A percentile compares a stretch with the other conserved stretches of the same genome.
Conservation (phyloP, 768 basidiomycete species). For the Mycena metata region DNA sequence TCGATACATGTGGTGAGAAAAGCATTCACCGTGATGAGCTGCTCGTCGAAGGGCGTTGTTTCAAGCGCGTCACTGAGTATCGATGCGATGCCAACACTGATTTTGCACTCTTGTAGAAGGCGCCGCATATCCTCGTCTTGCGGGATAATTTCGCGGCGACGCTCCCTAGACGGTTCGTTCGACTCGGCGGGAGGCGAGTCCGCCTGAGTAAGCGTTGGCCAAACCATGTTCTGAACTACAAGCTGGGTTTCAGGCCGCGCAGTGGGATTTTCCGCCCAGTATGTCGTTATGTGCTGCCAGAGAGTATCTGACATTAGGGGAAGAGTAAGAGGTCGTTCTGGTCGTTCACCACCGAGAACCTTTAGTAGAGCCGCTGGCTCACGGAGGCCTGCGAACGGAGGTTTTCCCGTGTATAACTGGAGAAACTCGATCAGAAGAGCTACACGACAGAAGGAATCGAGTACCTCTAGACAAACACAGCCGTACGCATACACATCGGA, state of each 20-base stretch:
- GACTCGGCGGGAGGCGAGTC: too few species aligned
- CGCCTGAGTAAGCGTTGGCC: neutral
- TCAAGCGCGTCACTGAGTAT: slow-evolving; percentile 79
- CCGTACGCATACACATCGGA: too few species aligned
- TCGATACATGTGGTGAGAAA: too few species aligned
- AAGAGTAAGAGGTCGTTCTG: neutral
- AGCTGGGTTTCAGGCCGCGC: neutral
- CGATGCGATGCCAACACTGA: slow-evolving; percentile 83
- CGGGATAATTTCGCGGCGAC: slow-evolving; percentile 62
- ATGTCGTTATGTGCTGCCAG: neutral
- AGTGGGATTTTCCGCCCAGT: neutral
- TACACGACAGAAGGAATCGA: too few species aligned
- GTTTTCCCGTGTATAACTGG: too few species aligned
- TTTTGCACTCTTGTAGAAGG: slow-evolving; percentile 86
- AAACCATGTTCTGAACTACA: neutral
- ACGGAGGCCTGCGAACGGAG: too few species aligned
- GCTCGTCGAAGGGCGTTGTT: slow-evolving; percentile 74
- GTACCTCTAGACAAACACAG: too few species aligned
- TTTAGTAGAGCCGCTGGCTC: neutral
- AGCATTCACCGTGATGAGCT: slow-evolving; percentile 73
- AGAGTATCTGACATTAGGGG: neutral
- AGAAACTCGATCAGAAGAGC: too few species aligned
- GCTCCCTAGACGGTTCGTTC: too few species aligned
- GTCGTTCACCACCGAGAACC: neutral
- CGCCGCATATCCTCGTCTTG: slow-evolving; percentile 87